phyloP scores from a whole-genome alignment of 495 filamentous ascomycete genomes.

The Hyphodiscus hymeniophilus region DNA sequence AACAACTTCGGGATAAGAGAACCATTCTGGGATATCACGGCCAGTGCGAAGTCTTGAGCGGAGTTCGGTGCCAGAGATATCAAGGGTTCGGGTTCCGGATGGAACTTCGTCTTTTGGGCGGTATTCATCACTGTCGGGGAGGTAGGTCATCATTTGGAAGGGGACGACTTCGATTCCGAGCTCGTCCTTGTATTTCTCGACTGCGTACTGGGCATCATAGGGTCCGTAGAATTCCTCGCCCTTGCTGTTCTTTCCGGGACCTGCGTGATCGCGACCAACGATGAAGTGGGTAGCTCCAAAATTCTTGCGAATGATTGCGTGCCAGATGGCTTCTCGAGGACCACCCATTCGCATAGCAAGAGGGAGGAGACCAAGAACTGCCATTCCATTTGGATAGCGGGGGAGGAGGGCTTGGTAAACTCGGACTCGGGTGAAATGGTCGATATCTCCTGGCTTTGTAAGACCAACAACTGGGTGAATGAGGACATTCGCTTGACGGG shows the following conservation, averaged over 20 bases:
- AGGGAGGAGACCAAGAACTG: constrained; percentile 88
- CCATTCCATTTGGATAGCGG: constrained; percentile 98
- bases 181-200: constrained; percentile 93
- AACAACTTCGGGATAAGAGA: constrained; percentile 98
- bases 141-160: constrained; percentile 99
- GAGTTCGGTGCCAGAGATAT: constrained; percentile 96
- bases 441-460: constrained; percentile 98
- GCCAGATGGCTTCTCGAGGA: constrained; percentile 97
- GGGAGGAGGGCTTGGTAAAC: constrained; percentile 96
- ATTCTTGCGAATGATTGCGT: constrained; percentile 99
- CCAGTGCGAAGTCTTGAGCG: constrained; percentile 82
- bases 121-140: constrained; percentile 96
- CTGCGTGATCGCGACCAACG: constrained; percentile 94
- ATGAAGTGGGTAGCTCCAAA: constrained; percentile 99
- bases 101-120: constrained; percentile 82
- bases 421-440: constrained; percentile 98
- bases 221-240: constrained; percentile 96
- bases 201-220: constrained; percentile 95
- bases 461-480: constrained; percentile 98
- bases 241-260: constrained; percentile 92
- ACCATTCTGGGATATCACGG: constrained; percentile 95
- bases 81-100: constrained; percentile 76
- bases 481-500: constrained; percentile 93
- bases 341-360: constrained; percentile 99
- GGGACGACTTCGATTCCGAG: constrained; percentile 97